Evolutionary conservation across 306 rosid species (phyloP).

Genomic region (Heteromeles arbutifolia): DNA sequence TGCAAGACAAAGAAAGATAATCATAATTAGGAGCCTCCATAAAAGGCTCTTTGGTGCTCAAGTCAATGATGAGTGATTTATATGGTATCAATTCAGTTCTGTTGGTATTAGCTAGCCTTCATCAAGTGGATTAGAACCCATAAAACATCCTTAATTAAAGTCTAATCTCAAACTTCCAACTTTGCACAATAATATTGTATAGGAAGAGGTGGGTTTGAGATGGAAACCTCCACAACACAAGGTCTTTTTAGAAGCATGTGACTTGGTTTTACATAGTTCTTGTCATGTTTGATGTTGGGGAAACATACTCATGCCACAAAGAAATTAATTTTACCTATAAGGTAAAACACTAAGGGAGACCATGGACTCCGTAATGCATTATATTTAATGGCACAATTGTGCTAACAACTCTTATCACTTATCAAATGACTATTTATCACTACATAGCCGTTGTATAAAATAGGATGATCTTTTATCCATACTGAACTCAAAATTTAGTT

Average conservation of each 20-base stretch:
- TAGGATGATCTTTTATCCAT: too few species aligned
- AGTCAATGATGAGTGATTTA: neutral
- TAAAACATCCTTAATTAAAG: too few species aligned
- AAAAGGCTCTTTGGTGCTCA: neutral
- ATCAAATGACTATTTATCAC: too few species aligned
- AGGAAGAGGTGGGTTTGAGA: neutral
- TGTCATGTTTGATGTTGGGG: neutral
- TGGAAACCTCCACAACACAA: neutral
- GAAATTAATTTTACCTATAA: neutral
- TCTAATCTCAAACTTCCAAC: neutral
- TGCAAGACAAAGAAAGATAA: neutral
- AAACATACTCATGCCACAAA: neutral
- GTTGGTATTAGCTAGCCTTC: neutral
- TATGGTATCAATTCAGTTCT: neutral
- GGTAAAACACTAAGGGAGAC: neutral
- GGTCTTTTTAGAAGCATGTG: neutral
- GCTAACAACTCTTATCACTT: too few species aligned
- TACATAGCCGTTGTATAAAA: too few species aligned
- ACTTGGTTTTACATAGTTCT: neutral
- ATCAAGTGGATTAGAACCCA: neutral
- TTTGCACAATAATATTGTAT: neutral
- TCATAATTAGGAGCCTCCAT: neutral
- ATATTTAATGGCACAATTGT: neutral
- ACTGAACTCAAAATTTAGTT: too few species aligned
- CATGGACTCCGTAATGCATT: neutral